phyloP scores from a whole-genome alignment of 306 rosid genomes.

The Citrullus amarus region DNA sequence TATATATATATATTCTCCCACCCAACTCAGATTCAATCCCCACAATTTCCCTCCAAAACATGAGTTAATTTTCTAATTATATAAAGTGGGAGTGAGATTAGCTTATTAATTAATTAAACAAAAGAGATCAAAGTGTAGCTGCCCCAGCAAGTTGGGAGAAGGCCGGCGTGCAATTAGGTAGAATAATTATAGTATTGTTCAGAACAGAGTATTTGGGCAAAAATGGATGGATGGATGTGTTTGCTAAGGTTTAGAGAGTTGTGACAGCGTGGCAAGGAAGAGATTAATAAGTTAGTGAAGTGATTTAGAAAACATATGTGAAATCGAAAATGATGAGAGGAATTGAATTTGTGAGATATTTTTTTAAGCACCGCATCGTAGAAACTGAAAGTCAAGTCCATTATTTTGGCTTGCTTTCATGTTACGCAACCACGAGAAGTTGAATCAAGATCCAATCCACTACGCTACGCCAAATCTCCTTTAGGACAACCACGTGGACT shows the following conservation, averaged over 20 bases:
- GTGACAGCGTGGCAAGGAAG: background rate
- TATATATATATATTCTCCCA: background rate
- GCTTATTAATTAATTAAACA: background rate
- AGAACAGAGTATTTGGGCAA: background rate
- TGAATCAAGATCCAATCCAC: background rate
- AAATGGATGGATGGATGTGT: too few relatives aligned
- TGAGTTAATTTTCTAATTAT: background rate
- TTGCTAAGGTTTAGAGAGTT: background rate
- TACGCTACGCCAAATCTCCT: background rate
- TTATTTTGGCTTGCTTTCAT: background rate
- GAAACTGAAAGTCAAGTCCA: background rate
- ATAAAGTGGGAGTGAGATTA: background rate
- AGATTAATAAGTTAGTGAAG: background rate
- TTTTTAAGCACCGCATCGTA: background rate
- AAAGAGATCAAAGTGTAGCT: background rate
- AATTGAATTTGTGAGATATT: background rate
- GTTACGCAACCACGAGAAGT: background rate
- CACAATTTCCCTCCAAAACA: background rate
- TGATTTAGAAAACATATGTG: background rate
- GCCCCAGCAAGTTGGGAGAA: conserved; percentile 6
- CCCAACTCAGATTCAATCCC: background rate
- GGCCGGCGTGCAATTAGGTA: background rate
- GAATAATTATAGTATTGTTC: background rate
- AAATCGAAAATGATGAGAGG: background rate
- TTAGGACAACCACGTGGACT: background rate